Conservation (phyloP, 257 asterid genomes). For the Orobanche coerulescens region DNA sequence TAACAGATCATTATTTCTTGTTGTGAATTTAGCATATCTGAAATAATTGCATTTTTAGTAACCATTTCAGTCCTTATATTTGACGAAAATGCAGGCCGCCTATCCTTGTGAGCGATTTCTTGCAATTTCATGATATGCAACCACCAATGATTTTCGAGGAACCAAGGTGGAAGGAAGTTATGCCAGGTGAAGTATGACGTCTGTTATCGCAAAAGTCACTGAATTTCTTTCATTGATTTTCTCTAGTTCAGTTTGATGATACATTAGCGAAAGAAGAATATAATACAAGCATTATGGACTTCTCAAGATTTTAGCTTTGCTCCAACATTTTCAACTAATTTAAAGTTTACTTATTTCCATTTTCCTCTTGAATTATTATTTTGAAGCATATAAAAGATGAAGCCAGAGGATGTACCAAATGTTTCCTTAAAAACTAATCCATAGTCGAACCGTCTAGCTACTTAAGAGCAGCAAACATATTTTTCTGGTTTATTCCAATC, state of each 20-base stretch:
- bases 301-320: background rate
- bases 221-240: slow-evolving; percentile 8
- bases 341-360: background rate
- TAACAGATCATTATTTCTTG: background rate
- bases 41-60: background rate
- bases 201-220: slow-evolving; percentile 8
- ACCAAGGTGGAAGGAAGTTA: slow-evolving; percentile 42
- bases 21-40: slow-evolving; percentile 3
- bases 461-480: too few relatives aligned
- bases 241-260: slow-evolving; percentile 1
- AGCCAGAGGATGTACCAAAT: background rate
- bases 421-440: background rate
- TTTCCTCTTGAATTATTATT: background rate
- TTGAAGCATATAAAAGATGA: background rate
- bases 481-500: slow-evolving; percentile 2
- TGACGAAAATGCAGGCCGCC: slow-evolving; percentile 59
- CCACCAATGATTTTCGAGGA: slow-evolving; percentile 39
- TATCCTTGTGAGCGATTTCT: slow-evolving; percentile 74
- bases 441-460: too few relatives aligned
- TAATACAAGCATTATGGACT: background rate
- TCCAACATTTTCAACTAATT: background rate
- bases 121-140: slow-evolving; percentile 50
- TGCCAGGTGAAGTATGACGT: slow-evolving; percentile 42
- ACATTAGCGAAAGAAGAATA: background rate
- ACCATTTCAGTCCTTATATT: slow-evolving; percentile 13